Base-by-base conservation (phyloP, 441 rosid genomes). In the Francoa sonchifolia region DNA sequence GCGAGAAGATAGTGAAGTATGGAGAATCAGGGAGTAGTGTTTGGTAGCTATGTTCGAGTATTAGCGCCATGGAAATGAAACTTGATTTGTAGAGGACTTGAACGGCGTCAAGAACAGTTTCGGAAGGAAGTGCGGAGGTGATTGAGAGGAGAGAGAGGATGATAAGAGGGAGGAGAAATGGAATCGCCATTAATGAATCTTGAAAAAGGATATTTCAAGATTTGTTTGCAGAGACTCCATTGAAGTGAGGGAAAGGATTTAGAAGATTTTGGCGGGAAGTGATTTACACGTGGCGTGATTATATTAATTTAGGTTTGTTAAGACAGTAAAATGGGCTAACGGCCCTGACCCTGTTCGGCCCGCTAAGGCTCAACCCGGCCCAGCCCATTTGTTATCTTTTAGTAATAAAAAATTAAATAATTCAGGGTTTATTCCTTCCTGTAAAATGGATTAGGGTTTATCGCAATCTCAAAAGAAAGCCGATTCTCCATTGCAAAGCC, bases 1-100 rank as follows among this genome's bases (percentile, higher is more conserved):
- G 69, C 30, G 66, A n/a, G 51, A 73, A 73, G 34, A 73, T 48
- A 19, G 79, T 69, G 54, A 63, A 62, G 25, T 50, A 59, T 5
- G 33, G 48, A 12, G 47, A 12, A 4, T 22, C 41, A 2, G 58
- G 47, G 31, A 9, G 35, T 6, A 57, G 17, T 19, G 28, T 8
- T 22, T 42, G 33, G 29, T 49, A 39, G 32, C 39, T 61, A 39
- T 45, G 63, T 15, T 60, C 54, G 16, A 64, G 62, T 14, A 50
- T 67, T 3, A 67, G 67, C 9, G 69, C 47, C 72, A 67, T 61
- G 0, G 72, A 56, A 0, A 20, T 25, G 52, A 37, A 51, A 62
- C 69, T 62, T 14, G 73, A 50, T 15, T 54, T 25, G 0, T 58
- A 52, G 47, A 73, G 76, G 55, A 40, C 31, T 10, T 26, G 41